Evolutionary conservation across 202 grass and related monocot genomes (phyloP).

Genomic region (Digitaria exilis): DNA sequence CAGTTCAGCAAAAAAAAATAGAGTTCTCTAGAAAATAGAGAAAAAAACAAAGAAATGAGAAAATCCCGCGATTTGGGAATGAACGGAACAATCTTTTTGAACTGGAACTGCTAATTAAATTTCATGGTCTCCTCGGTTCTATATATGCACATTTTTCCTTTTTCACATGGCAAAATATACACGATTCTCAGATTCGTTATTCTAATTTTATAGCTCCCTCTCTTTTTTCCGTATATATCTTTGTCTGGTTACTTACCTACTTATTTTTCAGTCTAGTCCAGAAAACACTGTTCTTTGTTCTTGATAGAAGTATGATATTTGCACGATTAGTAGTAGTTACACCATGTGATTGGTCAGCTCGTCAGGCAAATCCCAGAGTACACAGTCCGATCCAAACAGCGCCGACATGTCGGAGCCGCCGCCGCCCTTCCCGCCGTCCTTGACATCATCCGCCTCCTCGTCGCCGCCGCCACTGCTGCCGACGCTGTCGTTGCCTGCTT

Average conservation of each 20-base stretch:
- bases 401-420: slow-evolving; percentile 48
- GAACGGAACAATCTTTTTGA: neutral
- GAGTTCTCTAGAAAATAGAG: neutral
- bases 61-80: neutral
- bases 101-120: neutral
- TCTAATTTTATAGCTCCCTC: neutral
- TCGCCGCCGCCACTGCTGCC: slow-evolving; percentile 49
- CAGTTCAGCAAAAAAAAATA: neutral
- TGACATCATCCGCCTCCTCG: slow-evolving; percentile 40
- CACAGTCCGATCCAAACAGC: slow-evolving; percentile 69
- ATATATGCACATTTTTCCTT: neutral
- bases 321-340: neutral
- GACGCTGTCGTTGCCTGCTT: slow-evolving; percentile 49
- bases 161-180: neutral
- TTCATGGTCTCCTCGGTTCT: neutral
- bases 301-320: no score
- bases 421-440: slow-evolving; percentile 47
- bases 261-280: no score
- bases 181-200: slow-evolving; percentile 3
- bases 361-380: slow-evolving; percentile 83
- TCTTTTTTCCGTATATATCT: neutral
- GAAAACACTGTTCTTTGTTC: slow-evolving; percentile 9
- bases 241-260: no score
- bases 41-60: neutral
- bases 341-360: slow-evolving; percentile 71